Percentiles rank a stretch among this genome's conserved stretches.
phyloP scores from a whole-genome alignment of 2,329 filamentous ascomycete genomes.

The Colletotrichum sp. region DNA sequence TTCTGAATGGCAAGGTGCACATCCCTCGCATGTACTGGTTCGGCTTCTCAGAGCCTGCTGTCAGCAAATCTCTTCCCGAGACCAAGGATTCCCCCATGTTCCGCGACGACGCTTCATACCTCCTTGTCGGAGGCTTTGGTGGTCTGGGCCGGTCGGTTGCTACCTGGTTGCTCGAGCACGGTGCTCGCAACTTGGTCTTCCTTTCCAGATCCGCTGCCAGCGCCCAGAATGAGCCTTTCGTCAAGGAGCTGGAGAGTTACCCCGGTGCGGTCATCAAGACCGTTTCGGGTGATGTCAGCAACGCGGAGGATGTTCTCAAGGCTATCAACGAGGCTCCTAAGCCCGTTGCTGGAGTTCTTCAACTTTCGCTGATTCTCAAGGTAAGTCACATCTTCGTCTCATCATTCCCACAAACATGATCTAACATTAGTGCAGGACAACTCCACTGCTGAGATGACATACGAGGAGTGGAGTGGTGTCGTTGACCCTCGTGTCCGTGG shows the following conservation, averaged over 20 bases:
- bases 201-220: conserved; percentile 28
- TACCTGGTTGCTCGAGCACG: conserved; percentile 33
- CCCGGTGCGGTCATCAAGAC: not conserved
- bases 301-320: not conserved
- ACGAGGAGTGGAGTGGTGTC: conserved; percentile 35
- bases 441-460: conserved; percentile 34
- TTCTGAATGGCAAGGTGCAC: conserved; percentile 28
- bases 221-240: not conserved
- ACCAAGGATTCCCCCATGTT: conserved; percentile 20
- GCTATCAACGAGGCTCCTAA: not conserved
- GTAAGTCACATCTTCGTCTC: not conserved
- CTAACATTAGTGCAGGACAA: not conserved
- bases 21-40: conserved; percentile 26
- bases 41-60: not conserved
- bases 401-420: rapidly evolving
- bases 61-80: conserved; percentile 29
- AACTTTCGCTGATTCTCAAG: not conserved
- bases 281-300: conserved; percentile 5
- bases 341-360: conserved; percentile 4
- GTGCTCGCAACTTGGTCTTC: conserved; percentile 31
- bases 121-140: conserved; percentile 36
- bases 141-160: conserved; percentile 33
- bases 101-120: conserved; percentile 22
- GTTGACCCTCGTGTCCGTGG: conserved; percentile 42
- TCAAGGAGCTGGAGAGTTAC: conserved; percentile 25